phyloP scores from a whole-genome alignment of 768 basidiomycete genomes.

The Crucibulum laeve region DNA sequence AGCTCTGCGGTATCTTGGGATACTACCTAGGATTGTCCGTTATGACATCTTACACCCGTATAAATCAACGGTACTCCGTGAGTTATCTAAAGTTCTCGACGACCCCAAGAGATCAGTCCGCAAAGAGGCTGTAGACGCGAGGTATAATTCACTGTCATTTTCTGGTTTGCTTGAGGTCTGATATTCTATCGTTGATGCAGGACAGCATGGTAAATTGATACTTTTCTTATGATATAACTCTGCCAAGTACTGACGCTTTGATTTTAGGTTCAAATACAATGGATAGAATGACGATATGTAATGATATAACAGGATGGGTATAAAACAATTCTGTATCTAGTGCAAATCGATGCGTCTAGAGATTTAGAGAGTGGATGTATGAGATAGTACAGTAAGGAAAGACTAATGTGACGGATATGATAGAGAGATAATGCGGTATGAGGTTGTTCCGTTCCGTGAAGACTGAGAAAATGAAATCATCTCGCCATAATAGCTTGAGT shows the following conservation, averaged over 20 bases:
- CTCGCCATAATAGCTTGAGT: conserved; percentile 82
- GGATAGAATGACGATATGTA: too few species aligned
- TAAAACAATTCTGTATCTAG: conserved; percentile 10
- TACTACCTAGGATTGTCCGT: conserved; percentile 71
- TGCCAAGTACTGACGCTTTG: conserved; percentile 16
- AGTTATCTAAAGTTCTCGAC: conserved; percentile 74
- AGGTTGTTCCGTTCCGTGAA: too few species aligned
- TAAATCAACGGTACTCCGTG: conserved; percentile 69
- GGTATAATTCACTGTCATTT: conserved; percentile 22
- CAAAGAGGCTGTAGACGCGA: conserved; percentile 83
- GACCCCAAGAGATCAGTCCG: conserved; percentile 86
- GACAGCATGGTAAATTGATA: conserved; percentile 39
- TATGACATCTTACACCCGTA: conserved; percentile 82
- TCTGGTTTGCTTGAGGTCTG: neutral
- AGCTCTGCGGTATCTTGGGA: conserved; percentile 70
- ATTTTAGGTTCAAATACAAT: conserved; percentile 55
- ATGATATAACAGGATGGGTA: conserved; percentile 9
- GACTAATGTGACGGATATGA: conserved; percentile 25
- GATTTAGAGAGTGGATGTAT: neutral
- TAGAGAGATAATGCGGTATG: conserved; percentile 15
- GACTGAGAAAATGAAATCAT: conserved; percentile 28
- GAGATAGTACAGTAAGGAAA: conserved; percentile 23
- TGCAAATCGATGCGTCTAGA: conserved; percentile 5
- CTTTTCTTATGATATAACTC: conserved; percentile 5
- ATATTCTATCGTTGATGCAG: conserved; percentile 18